Evolutionary conservation across 257 asterid genomes (phyloP), one percentile per base, ranked within the genome.

Genomic region (Nicotiana tabacum): DNA sequence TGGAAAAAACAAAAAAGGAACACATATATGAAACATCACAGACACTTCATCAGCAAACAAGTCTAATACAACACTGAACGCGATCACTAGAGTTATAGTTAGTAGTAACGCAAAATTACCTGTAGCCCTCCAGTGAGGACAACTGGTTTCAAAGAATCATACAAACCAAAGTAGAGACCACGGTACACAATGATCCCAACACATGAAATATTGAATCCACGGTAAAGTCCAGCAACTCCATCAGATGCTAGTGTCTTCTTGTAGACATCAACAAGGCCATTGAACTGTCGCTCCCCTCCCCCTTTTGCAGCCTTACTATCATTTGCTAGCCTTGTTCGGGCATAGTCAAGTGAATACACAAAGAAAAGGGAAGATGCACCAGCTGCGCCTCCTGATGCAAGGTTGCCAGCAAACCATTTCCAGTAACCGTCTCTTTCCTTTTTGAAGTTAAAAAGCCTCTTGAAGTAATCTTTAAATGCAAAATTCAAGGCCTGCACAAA

Each of bases 331-430:
- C 91, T 84, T 0, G 91, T 88, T 77, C 91, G 78, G 60, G 91
- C 91, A 72, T 88, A 88, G 43, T 88, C 91, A 29, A 88, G 83
- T 55, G 91, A 88, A 61, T 88, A 88, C 24, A 88, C 91, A 83
- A 88, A 88, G 21, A 88, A 83, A n/a, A 84, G 85, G 29, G 91
- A 88, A 57, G 89, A 84, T 57, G 91, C 89, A 81, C 91, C 91
- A 48, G 91, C 91, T n/a, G 91, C 91, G 53, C 91, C 88, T 37
- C 89, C 91, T n/a, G 91, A 88, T 55, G 77, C 89, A 66, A 88
- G 80, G 64, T 88, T 88, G 11, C 89, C 89, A 21, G 88, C 88
- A 57, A 88, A 88, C 90, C 90, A 88, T 72, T 85, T 85, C 90
- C 90, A 88, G 88, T 86, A 88, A 21, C 91, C 91, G 57, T 88